phyloP scores from a whole-genome alignment of 768 basidiomycete species.

The Xerocomus potaroensis region DNA sequence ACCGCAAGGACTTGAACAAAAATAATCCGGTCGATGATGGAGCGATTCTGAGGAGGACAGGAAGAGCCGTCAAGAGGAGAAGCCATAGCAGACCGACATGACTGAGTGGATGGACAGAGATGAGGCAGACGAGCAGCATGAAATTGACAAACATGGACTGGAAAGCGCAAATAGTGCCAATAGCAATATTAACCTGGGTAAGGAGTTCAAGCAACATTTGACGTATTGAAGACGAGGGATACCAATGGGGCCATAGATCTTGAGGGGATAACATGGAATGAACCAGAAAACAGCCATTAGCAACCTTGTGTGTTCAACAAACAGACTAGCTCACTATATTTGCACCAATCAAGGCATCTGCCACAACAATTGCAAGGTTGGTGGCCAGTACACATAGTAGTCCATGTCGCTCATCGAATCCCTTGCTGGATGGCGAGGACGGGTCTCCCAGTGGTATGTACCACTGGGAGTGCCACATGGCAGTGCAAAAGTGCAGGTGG shows the following conservation, averaged over 20 bases:
- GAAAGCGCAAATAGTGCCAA: neutral
- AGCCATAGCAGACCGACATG: constrained; percentile 13
- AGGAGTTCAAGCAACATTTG: neutral
- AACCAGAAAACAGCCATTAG: constrained; percentile 16
- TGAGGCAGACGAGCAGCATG: constrained; percentile 22
- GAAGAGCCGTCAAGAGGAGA: constrained; percentile 11
- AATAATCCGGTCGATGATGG: constrained; percentile 17
- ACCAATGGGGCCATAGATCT: constrained; percentile 22
- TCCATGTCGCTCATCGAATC: too few species aligned
- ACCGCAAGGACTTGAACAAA: constrained; percentile 19
- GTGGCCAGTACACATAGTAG: constrained; percentile 17
- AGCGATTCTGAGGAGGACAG: constrained; percentile 17
- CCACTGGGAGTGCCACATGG: too few species aligned
- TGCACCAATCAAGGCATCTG: constrained; percentile 20
- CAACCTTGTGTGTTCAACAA: too few species aligned
- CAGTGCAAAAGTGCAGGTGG: too few species aligned
- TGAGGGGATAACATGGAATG: constrained; percentile 25
- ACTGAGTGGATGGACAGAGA: constrained; percentile 14
- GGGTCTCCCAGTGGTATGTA: too few species aligned
- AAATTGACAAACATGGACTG: constrained; percentile 22
- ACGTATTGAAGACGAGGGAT: neutral
- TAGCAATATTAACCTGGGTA: neutral
- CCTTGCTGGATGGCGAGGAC: too few species aligned
- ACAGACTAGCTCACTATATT: constrained; percentile 11
- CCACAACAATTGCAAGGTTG: constrained; percentile 18